These are phyloP conservation scores for Alternaria alternata DNA, from an alignment of 2,329 filamentous ascomycete species.

Conservation along the genomic window DNA sequence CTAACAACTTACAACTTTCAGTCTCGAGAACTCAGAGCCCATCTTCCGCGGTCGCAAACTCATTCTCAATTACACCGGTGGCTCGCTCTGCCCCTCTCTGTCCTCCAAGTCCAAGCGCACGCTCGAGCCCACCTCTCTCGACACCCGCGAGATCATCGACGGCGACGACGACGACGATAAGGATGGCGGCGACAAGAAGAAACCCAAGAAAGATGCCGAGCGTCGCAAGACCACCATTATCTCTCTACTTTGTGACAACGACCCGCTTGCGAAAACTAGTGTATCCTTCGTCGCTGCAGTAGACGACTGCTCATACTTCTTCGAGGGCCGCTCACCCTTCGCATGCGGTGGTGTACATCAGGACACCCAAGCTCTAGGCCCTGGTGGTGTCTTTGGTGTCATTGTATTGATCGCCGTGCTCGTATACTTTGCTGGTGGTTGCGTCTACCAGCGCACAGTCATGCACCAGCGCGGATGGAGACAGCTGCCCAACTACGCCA, in stretches of 20 bases:
- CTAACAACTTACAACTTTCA: slow-evolving; percentile 43
- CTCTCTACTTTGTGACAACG: slow-evolving; percentile 90
- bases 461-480: slow-evolving; percentile 94
- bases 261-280: slow-evolving; percentile 73
- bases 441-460: slow-evolving; percentile 94
- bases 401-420: slow-evolving; percentile 80
- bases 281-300: slow-evolving; percentile 88
- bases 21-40: slow-evolving; percentile 62
- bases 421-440: slow-evolving; percentile 90
- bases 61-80: slow-evolving; percentile 61
- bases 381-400: slow-evolving; percentile 82
- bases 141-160: slow-evolving; percentile 52
- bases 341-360: slow-evolving; percentile 78
- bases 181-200: slow-evolving; percentile 45
- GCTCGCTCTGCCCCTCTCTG: slow-evolving; percentile 55
- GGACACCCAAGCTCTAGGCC: slow-evolving; percentile 68
- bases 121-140: slow-evolving; percentile 33
- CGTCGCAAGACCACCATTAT: slow-evolving; percentile 83
- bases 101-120: slow-evolving; percentile 34
- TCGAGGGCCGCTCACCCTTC: slow-evolving; percentile 85
- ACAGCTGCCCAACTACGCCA: slow-evolving; percentile 90
- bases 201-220: slow-evolving; percentile 59
- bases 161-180: slow-evolving; percentile 48
- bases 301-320: slow-evolving; percentile 94
- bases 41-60: slow-evolving; percentile 72